Evolutionary conservation across 495 filamentous ascomycete species (phyloP), one percentile per base, ranked within the genome.

Genomic region (Penicillium maclennaniae): DNA sequence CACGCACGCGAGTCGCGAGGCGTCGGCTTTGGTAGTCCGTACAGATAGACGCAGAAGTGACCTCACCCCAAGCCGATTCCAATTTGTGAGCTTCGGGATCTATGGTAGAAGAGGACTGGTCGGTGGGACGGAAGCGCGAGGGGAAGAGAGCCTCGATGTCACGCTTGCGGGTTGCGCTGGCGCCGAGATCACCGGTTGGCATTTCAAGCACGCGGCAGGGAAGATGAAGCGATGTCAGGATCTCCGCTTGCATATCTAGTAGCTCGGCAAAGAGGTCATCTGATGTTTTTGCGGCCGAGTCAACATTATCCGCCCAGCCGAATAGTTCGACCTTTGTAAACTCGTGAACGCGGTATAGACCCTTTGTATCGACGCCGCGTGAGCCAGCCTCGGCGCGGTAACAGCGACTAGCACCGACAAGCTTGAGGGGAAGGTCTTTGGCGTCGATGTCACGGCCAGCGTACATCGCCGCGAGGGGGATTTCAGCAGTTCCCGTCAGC

Each of bases 321-420:
- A 98, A 98, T 74, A 98, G 83, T 67, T 98, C 93, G 1, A 97
- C 92, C 63, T 98, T 98, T 37, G 91, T 95, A 72, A 98, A 98
- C 67, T 98, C 93, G 73, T 97, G 93, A n/a, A 98, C 93, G 12
- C 93, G 86, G 72, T 97, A 98, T 7, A 98, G 78, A 8, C 93
- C 93, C 71, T 97, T 97, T 7, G 88, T 95, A 38, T 95, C 89
- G 20, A 83, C 83, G 28, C 93, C 93, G 17, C 93, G 78, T 6
- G 89, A 86, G 17, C 93, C 93, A 1, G 93, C 95, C 70, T 98
- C 93, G 15, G 93, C 93, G 43, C 93, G 85, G 65, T 95, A 98
- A 71, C 90, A 93, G 4, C 93, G 80, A 40, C 89, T 95, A 1
- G 86, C 83, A 7, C 87, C 93, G 6, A 93, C 89, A 4, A 86